Base-by-base conservation (phyloP, 345 rosid species). In the Hevea brasiliensis region DNA sequence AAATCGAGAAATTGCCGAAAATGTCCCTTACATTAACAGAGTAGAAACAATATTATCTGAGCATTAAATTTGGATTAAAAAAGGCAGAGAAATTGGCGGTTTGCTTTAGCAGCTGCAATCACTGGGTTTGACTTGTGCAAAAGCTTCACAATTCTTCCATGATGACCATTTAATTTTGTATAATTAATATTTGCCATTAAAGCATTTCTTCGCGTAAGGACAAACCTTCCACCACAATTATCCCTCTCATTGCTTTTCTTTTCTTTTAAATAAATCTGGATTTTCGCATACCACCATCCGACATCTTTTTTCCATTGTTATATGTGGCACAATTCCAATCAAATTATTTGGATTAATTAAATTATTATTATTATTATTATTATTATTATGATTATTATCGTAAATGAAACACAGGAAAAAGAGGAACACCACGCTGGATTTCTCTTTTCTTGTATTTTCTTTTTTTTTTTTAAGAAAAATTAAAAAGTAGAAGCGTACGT, bases 81-180 rank as follows among this genome's bases (percentile, higher is more conserved):
- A n/a, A n/a, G 11, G 11, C 67, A 41, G 17, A 10, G 17, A 62
- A 48, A 3, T 24, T 0, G 4, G 8, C 8, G 51, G 40, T 41
- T 27, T 13, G 53, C 66, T 6, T 60, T 20, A n/a, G n/a, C 44
- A 42, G 65, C 11, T 65, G 23, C 26, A 44, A 50, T 67, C 57
- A 17, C 66, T 6, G 2, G 21, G 74, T 79, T 84, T 81, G 83
- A 81, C 85, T 79, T 79, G 21, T 47, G 51, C 7, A 65, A 77
- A 76, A 73, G 64, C 48, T 11, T 27, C 37, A 50, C 50, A n/a
- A n/a, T n/a, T n/a, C n/a, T n/a, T n/a, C n/a, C 50, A 81, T 72
- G 60, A 70, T 66, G 66, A 40, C 54, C 72, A 44, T 61, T 60
- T 65, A 54, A n/a, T 81, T 71, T 74, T 78, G 61, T 45, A 67